phyloP scores from a whole-genome alignment of 2,329 filamentous ascomycete genomes.

The Stagonosporopsis rhizophila region DNA sequence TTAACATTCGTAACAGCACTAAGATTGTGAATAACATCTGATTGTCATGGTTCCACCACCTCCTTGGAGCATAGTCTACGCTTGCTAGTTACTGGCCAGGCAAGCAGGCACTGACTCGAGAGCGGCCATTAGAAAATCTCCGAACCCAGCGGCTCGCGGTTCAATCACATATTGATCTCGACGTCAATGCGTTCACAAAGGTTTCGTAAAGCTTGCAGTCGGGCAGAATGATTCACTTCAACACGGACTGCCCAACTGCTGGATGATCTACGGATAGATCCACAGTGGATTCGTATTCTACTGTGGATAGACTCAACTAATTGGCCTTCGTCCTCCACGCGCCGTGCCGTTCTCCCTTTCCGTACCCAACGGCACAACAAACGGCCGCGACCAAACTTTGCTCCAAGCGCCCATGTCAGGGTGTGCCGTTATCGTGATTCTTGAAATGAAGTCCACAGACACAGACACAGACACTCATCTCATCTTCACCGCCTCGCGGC shows the following conservation, averaged over 20 bases:
- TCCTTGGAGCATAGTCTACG: constrained; percentile 24
- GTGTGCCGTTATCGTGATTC: neutral
- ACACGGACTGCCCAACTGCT: constrained; percentile 5
- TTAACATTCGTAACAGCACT: neutral
- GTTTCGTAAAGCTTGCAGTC: neutral
- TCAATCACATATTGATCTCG: constrained; percentile 7
- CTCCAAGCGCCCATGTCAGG: constrained; percentile 1
- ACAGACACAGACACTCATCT: constrained; percentile 2
- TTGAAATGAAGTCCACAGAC: neutral
- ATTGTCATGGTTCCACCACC: constrained; percentile 20
- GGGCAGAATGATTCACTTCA: neutral
- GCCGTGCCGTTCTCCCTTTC: constrained; percentile 42
- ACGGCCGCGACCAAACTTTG: constrained; percentile 24
- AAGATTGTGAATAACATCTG: constrained; percentile 1
- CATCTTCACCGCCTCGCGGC: constrained; percentile 21
- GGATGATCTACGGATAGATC: constrained; percentile 31
- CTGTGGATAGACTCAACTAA: constrained; percentile 25
- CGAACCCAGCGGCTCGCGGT: constrained; percentile 9
- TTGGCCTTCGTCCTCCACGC: constrained; percentile 34
- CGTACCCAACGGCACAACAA: constrained; percentile 31
- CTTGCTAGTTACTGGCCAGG: constrained; percentile 4
- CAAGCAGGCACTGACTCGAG: neutral
- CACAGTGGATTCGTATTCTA: constrained; percentile 26
- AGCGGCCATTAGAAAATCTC: neutral
- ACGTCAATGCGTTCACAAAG: constrained; percentile 1